Base-by-base conservation (phyloP, 1,284 basidiomycete genomes). In the Chondrostereum purpureum region DNA sequence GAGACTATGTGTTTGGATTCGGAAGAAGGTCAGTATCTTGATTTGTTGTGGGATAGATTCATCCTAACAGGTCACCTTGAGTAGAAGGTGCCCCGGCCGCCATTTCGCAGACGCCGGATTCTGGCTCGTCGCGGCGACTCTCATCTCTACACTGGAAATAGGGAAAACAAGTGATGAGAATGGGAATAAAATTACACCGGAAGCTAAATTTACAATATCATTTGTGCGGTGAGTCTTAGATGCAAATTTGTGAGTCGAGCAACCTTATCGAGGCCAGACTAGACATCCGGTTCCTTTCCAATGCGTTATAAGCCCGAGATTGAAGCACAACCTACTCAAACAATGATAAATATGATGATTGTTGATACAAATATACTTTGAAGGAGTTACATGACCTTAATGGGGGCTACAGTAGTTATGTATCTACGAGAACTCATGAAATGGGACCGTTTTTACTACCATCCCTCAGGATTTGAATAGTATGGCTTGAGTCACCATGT, bases 1-100 rank as follows among this genome's bases (percentile, higher is more conserved):
- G 24, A 12, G 40, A 46, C 12, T 36, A 37, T n/a, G 40, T 43
- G 18, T 49, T 49, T 40, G 48, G 48, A 24, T 49, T 49, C 31
- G 48, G 48, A 17, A 38, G 47, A 21, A 40, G 48, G 40, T 45
- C 17, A 17, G 40, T 12, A 20, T 14, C 35, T 23, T 22, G 18
- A 21, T 14, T 3, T 11, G 12, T 16, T 35, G 17, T 14, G 5
- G 14, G 16, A 16, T 31, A 12, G 21, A 10, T 20, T 38, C 22
- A 14, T 16, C n/a, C 41, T 23, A 21, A 16, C 17, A n/a, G 17
- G 8, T 18, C 35, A 8, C 39, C 24, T 45, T 11, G 18, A 24
- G 36, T 34, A 4, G 4, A 21, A 11, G 5, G 19, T 24, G 2
- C 37, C 22, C 17, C 19, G 10, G 18, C 14, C 6, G 17, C 17